A percentile compares a stretch with the other conserved stretches of the same genome.
Conservation (phyloP, 2,329 filamentous ascomycete species). For the Canariomyces notabilis region DNA sequence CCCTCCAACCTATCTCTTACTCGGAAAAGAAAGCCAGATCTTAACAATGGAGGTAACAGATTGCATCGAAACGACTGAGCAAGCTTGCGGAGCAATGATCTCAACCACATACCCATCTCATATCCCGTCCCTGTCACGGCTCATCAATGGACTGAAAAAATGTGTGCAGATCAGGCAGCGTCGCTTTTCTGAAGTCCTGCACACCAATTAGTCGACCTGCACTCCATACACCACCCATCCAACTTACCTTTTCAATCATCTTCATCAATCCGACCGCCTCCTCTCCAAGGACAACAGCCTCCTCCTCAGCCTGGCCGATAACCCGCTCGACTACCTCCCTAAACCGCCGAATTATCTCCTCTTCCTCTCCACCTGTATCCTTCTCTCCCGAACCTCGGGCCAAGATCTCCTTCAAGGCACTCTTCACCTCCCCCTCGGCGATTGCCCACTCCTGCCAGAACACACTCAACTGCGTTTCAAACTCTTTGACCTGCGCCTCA, state of each 20-base stretch:
- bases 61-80: background rate
- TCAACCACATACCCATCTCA: background rate
- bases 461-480: slow-evolving; percentile 11
- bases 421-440: slow-evolving; percentile 16
- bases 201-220: background rate
- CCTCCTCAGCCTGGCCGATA: slow-evolving; percentile 16
- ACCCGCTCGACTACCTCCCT: slow-evolving; percentile 11
- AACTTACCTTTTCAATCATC: slow-evolving; percentile 21
- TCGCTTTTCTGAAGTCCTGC: slow-evolving; percentile 20
- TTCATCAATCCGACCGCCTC: slow-evolving; percentile 15
- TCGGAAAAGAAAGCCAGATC: background rate
- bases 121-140: slow-evolving; percentile 2
- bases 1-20: background rate
- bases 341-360: slow-evolving; percentile 8
- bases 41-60: background rate
- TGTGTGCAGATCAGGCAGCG: slow-evolving; percentile 17
- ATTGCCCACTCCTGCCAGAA: slow-evolving; percentile 20
- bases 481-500: slow-evolving; percentile 4
- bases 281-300: slow-evolving; percentile 13
- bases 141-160: slow-evolving; percentile 21
- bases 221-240: background rate
- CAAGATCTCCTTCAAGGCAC: slow-evolving; percentile 2
- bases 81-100: too few relatives aligned
- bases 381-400: background rate
- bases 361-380: slow-evolving; percentile 4